These are phyloP conservation scores for Protostelium mycophagum DNA, from an alignment of 78 protist species.

Conservation along the genomic window DNA sequence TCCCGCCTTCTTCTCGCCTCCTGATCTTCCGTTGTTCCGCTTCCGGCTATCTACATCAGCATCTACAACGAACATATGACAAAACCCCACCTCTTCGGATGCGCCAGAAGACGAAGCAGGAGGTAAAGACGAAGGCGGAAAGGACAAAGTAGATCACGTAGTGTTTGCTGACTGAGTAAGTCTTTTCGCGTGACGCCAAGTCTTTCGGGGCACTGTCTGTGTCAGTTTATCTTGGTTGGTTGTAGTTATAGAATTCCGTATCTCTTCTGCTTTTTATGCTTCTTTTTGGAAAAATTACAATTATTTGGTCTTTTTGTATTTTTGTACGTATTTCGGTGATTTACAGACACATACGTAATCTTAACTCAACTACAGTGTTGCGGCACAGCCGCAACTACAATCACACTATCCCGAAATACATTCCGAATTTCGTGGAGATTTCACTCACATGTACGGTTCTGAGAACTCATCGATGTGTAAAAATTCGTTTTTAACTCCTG, in stretches of 20 bases:
- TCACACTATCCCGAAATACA: too few relatives aligned
- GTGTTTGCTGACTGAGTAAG: not conserved
- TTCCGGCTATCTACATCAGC: not conserved
- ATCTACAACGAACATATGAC: not conserved
- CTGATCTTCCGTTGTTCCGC: not conserved
- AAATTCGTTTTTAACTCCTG: not conserved
- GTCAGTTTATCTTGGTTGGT: too few relatives aligned
- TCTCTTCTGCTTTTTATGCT: too few relatives aligned
- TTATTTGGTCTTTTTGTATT: too few relatives aligned
- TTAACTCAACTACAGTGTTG: too few relatives aligned
- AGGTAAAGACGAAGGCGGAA: not conserved
- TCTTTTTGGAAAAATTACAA: too few relatives aligned
- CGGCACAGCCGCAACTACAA: too few relatives aligned
- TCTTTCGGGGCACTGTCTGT: too few relatives aligned
- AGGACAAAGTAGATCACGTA: not conserved
- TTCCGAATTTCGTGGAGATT: not conserved
- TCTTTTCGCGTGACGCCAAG: too few relatives aligned
- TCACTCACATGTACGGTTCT: slow-evolving; percentile 6
- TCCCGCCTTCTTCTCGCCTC: not conserved
- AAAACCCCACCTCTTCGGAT: not conserved
- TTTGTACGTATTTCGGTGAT: too few relatives aligned
- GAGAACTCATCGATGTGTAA: slow-evolving; percentile 20
- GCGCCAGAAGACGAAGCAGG: not conserved
- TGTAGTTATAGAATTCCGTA: too few relatives aligned
- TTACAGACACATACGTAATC: too few relatives aligned